Base-by-base conservation (phyloP, 2,329 filamentous ascomycete species). In the Ascochyta clinopodiicola region DNA sequence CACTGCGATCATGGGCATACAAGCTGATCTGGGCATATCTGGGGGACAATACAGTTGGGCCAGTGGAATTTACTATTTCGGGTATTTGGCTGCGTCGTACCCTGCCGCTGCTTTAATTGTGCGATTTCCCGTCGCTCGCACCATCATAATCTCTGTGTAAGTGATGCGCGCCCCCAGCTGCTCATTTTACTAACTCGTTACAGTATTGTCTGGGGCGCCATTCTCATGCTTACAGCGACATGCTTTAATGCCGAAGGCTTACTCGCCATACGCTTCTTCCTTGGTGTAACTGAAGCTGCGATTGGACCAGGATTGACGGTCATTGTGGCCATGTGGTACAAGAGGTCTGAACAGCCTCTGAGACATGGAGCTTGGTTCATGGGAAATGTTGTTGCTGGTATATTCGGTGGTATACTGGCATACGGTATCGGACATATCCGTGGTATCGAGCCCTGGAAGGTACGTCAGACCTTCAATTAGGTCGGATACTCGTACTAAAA, bases 251-350 rank as follows among this genome's bases (percentile, higher is more conserved):
- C 80, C 61, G 77, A 75, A 3, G 77, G 79, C 0, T 70, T 84
- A 10, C 76, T 82, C 12, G 73, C 77, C 5, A 77, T 80, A 2
- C 76, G 82, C 13, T 77, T 82, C 15, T 66, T 85, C 2, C 73
- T 84, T 1, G 83, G 82, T 15, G 78, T 77, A 40, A 82, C 83
- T 52, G 83, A 86, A 64, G 75, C 58, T 25, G 46, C 49, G 3
- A 55, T 63, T 15, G 53, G 44, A 1, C 85, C 85, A 2, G 80
- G 79, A 0, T 86, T 88, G 56, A 86, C 88, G 79, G 72, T 88
- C 2, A 84, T 88, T 31, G 87, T 85, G 0, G 80, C 80, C 10
- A 88, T 87, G 85, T 89, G 84, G 81, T 84, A 87, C 60, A 87
- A 85, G 0, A 78, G 84, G 10, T 77, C 79, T 7, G 83, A 89